phyloP scores from a whole-genome alignment of 768 basidiomycete genomes.

The Pleurotus eryngii region DNA sequence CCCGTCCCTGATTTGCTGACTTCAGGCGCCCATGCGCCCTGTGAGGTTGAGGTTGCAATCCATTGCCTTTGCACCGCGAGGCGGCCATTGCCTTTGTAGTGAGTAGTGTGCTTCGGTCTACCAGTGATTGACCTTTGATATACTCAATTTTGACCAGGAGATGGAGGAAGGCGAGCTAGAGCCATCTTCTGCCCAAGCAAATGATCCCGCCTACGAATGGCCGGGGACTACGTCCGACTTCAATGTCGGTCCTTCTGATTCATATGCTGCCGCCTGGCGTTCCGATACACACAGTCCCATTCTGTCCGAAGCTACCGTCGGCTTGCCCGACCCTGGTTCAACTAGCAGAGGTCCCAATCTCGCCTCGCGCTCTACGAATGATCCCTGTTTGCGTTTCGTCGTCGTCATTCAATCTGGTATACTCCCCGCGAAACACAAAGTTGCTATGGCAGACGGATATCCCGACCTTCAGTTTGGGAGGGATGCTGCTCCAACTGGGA shows the following conservation, averaged over 20 bases:
- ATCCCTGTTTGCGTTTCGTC: constrained; percentile 47
- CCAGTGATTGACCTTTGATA: too few relatives aligned
- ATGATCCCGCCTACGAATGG: constrained; percentile 62
- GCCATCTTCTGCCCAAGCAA: constrained; percentile 18
- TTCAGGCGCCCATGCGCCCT: too few relatives aligned
- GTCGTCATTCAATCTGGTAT: constrained; percentile 55
- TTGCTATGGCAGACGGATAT: constrained; percentile 43
- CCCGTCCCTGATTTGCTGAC: too few relatives aligned
- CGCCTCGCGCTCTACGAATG: neutral
- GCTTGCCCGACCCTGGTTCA: neutral
- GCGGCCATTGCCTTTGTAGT: too few relatives aligned
- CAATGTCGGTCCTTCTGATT: constrained; percentile 3
- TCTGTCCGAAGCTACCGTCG: neutral
- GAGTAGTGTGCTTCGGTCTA: too few relatives aligned
- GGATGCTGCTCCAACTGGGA: constrained; percentile 52
- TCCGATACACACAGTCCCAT: neutral
- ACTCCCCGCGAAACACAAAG: constrained; percentile 45
- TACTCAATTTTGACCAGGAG: too few relatives aligned
- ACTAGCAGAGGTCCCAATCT: neutral
- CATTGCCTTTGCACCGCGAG: too few relatives aligned
- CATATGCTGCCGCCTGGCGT: neutral
- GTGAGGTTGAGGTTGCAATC: too few relatives aligned
- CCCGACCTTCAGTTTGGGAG: constrained; percentile 72
- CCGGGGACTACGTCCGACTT: constrained; percentile 35
- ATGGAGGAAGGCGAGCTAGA: constrained; percentile 29